phyloP scores from a whole-genome alignment of 176 grass and related monocot genomes.

The Elymus sibiricus region DNA sequence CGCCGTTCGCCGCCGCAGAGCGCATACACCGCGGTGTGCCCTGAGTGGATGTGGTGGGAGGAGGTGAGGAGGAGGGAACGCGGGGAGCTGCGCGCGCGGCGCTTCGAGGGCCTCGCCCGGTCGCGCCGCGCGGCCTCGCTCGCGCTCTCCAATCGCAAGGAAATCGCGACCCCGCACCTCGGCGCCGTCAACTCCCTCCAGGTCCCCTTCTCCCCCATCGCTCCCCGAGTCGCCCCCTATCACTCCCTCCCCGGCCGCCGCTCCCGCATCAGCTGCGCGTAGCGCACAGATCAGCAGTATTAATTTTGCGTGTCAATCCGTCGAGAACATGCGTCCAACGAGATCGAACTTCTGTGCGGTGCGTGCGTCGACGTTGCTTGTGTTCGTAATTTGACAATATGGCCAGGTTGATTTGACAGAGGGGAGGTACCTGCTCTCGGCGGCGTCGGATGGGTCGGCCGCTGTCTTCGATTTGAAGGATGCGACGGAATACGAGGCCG shows the following conservation, averaged over 20 bases:
- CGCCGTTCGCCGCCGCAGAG: constrained; percentile 12
- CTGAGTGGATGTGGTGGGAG: constrained; percentile 73
- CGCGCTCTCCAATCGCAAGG: constrained; percentile 78
- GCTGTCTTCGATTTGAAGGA: constrained; percentile 73
- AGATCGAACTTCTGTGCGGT: background rate
- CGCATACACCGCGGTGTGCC: background rate
- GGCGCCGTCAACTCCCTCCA: constrained; percentile 90
- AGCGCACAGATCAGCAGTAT: background rate
- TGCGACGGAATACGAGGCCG: constrained; percentile 40
- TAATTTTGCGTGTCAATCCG: background rate
- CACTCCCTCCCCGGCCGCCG: background rate
- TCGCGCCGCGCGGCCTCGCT: constrained; percentile 53
- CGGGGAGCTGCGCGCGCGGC: constrained; percentile 40
- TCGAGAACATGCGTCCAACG: background rate
- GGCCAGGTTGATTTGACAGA: constrained; percentile 89
- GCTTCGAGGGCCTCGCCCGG: constrained; percentile 45
- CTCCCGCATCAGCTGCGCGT: background rate
- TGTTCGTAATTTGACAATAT: constrained; percentile 52
- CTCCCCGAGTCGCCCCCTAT: background rate
- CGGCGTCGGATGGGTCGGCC: constrained; percentile 69
- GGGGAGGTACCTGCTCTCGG: constrained; percentile 79
- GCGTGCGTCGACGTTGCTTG: background rate
- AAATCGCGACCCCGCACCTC: constrained; percentile 66
- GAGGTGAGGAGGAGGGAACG: constrained; percentile 64
- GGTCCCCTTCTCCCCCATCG: constrained; percentile 25